phyloP scores from a whole-genome alignment of 73 alveolate species.

The Effrenium voratum region DNA sequence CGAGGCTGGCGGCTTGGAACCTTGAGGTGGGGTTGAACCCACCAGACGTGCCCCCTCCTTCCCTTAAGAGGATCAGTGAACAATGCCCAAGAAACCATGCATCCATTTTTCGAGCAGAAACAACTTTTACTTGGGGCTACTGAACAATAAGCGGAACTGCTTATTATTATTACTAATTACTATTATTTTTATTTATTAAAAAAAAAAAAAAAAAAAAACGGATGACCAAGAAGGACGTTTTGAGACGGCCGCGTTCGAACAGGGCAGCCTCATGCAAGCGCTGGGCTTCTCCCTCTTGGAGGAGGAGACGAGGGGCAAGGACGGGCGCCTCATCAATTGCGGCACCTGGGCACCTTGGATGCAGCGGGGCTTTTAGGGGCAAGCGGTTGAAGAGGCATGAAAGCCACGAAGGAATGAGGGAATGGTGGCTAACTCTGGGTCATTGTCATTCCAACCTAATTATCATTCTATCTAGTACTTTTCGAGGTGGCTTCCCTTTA shows the following conservation, averaged over 20 bases:
- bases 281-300: conserved; percentile 85
- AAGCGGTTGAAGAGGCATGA: too few relatives aligned
- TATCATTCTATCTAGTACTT: too few relatives aligned
- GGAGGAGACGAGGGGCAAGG: conserved; percentile 61
- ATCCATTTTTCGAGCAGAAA: neutral
- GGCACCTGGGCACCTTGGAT: conserved; percentile 76
- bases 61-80: neutral
- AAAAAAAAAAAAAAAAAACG: neutral
- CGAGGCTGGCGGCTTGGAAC: neutral
- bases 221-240: neutral
- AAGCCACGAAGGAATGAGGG: too few relatives aligned
- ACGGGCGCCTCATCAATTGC: conserved; percentile 74
- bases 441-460: too few relatives aligned
- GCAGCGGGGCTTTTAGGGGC: neutral
- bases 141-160: neutral
- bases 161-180: too few relatives aligned
- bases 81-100: neutral
- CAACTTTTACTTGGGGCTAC: neutral
- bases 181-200: too few relatives aligned
- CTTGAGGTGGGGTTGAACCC: neutral
- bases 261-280: conserved; percentile 91
- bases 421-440: too few relatives aligned
- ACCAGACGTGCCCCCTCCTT: neutral
- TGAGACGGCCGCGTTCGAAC: neutral
- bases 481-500: too few relatives aligned